Evolutionary conservation across 495 filamentous ascomycete genomes (phyloP).

Genomic region (Diplogelasinospora grovesii): DNA sequence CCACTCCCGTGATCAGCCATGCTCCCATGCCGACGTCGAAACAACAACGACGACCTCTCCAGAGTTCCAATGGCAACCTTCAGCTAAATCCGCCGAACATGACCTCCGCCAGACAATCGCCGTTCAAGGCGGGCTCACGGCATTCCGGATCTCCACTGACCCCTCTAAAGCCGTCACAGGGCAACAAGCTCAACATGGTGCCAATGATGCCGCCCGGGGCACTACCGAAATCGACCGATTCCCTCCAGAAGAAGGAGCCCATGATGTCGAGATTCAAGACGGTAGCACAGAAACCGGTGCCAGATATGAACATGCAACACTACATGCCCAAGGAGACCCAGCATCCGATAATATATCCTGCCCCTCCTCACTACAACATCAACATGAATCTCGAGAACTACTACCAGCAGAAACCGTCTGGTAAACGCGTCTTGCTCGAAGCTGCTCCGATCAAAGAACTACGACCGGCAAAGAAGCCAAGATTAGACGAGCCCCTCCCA

Average conservation of each 20-base stretch:
- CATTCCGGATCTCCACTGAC: conserved; percentile 33
- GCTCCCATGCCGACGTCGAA: conserved; percentile 46
- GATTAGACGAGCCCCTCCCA: conserved; percentile 51
- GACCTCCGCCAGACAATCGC: conserved; percentile 50
- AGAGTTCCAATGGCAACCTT: conserved; percentile 44
- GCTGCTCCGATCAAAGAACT: conserved; percentile 68
- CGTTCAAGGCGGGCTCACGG: conserved; percentile 42
- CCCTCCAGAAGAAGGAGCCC: conserved; percentile 68
- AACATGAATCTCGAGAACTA: conserved; percentile 47
- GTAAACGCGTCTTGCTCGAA: conserved; percentile 66
- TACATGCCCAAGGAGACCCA: conserved; percentile 61
- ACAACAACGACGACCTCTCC: conserved; percentile 42
- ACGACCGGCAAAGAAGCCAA: conserved; percentile 55
- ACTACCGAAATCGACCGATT: conserved; percentile 69
- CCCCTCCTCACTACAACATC: conserved; percentile 39
- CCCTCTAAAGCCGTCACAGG: conserved; percentile 38
- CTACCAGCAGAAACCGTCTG: conserved; percentile 51
- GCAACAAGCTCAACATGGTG: conserved; percentile 49
- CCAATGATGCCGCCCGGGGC: conserved; percentile 66
- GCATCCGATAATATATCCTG: conserved; percentile 41
- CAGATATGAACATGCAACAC: conserved; percentile 36
- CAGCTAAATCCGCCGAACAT: conserved; percentile 50
- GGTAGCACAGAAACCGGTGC: conserved; percentile 53
- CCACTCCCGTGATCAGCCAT: conserved; percentile 38
- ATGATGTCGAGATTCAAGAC: conserved; percentile 54